Base-by-base conservation (phyloP, 495 filamentous ascomycete species). In the Penicillium longicatenatum region DNA sequence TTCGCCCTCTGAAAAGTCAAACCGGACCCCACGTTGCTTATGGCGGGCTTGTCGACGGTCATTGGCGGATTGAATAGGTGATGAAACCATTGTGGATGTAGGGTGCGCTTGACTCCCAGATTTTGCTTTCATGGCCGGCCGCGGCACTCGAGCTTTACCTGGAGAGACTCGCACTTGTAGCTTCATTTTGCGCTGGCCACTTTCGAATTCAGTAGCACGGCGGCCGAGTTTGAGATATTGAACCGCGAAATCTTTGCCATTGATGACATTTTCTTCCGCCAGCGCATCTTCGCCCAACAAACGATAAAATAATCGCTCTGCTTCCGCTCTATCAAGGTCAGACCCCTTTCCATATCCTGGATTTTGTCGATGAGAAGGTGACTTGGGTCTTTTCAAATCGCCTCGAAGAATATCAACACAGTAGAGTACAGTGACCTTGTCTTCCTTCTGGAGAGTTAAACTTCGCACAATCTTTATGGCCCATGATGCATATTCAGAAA, bases 1-100 rank as follows among this genome's bases (percentile, higher is more conserved):
- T 19, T 79, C 75, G 29, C 80, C 79, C n/a, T 77, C 72, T 16
- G 80, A 68, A 21, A 54, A 61, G 33, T 60, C 69, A 21, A 76
- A 79, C 4, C 53, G 59, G 10, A 44, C 24, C 4, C 45, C 50
- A 20, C 52, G 58, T 44, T 68, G 56, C 37, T 60, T 64, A 20
- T 66, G 68, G 49, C 70, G 75, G 29, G 63, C 74, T 51, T 70
- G 61, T 21, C 72, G 76, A 6, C 82, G 77, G 58, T 80, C 63
- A 47, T 80, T 71, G 16, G 76, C 82, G 37, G 76, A 77, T 67
- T 87, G 80, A 4, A 91, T 69, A 6, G 94, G 93, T 11, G 94
- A 96, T 3, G 94, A 92, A 10, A 97, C 82, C 53, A 91, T 89
- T 0, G 93, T 96, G 6, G 93, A 95, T 50, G 79, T 70, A 20